These are phyloP conservation scores for Melanopsichium pennsylvanicum DNA, from an alignment of 1,284 basidiomycete species.

Conservation along the genomic window DNA sequence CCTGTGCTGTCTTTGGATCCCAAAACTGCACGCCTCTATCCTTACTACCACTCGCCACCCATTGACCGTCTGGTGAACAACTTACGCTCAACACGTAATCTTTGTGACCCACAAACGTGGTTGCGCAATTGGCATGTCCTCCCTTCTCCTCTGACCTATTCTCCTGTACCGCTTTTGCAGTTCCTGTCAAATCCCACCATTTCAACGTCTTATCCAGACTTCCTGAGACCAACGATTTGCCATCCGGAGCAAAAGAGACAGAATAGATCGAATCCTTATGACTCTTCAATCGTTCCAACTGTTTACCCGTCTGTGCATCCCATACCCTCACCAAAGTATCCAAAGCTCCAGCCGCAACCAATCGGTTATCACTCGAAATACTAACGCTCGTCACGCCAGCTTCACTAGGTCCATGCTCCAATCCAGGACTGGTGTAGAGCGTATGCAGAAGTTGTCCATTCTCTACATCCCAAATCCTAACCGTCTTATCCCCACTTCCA, in stretches of 20 bases:
- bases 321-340: constrained; percentile 87
- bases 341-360: constrained; percentile 83
- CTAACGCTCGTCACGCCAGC: constrained; percentile 78
- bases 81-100: constrained; percentile 82
- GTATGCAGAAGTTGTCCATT: constrained; percentile 68
- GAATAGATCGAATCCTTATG: constrained; percentile 84
- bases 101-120: constrained; percentile 85
- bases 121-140: constrained; percentile 72
- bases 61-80: constrained; percentile 82
- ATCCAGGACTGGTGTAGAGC: constrained; percentile 62
- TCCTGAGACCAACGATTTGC: constrained; percentile 78
- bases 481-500: constrained; percentile 86
- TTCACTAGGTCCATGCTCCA: constrained; percentile 72
- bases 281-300: constrained; percentile 79
- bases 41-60: constrained; percentile 89
- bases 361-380: constrained; percentile 80
- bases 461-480: constrained; percentile 85
- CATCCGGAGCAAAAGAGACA: constrained; percentile 87
- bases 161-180: constrained; percentile 65
- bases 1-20: constrained; percentile 78
- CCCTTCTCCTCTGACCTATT: constrained; percentile 54
- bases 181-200: constrained; percentile 79
- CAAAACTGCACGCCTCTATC: constrained; percentile 81
- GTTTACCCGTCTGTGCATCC: constrained; percentile 77
- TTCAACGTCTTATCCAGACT: constrained; percentile 87